A percentile compares a stretch with the other conserved stretches of the same genome.
These are phyloP conservation scores for Apiotrichum domesticum DNA, from an alignment of 1,284 basidiomycete genomes.

Conservation along the genomic window DNA sequence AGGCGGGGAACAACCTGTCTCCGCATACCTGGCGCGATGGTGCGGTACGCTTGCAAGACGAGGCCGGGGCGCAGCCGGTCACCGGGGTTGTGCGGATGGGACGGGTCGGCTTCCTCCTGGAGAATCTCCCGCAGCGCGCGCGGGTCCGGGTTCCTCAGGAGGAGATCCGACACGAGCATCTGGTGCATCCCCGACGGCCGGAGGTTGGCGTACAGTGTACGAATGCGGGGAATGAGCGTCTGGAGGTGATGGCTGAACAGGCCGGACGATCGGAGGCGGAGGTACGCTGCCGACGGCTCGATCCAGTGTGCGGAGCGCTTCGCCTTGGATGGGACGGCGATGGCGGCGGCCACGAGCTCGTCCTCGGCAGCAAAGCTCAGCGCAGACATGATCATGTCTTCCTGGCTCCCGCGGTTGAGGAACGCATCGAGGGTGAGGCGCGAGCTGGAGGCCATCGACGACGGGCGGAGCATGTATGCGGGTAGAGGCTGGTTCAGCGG, in stretches of 20 bases:
- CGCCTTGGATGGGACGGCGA: background rate
- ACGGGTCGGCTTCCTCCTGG: slow-evolving; percentile 16
- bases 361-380: slow-evolving; percentile 24
- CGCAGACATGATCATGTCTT: slow-evolving; percentile 2
- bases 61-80: slow-evolving; percentile 7
- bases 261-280: slow-evolving; percentile 19
- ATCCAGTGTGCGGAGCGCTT: slow-evolving; percentile 8
- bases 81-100: slow-evolving; percentile 1
- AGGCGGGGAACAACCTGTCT: slow-evolving; percentile 3
- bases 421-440: slow-evolving; percentile 24
- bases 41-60: slow-evolving; percentile 12
- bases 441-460: slow-evolving; percentile 23
- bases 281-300: slow-evolving; percentile 28
- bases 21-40: slow-evolving; percentile 4
- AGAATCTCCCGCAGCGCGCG: slow-evolving; percentile 21
- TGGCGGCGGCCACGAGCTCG: slow-evolving; percentile 23
- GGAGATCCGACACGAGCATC: slow-evolving; percentile 28
- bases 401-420: background rate
- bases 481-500: background rate
- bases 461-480: slow-evolving; percentile 5
- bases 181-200: slow-evolving; percentile 23
- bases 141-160: slow-evolving; percentile 26
- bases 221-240: slow-evolving; percentile 15
- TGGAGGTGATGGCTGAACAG: slow-evolving; percentile 27
- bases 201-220: slow-evolving; percentile 19